Conservation (phyloP, 2,329 filamentous ascomycete genomes). For the Epichloe uncinata region DNA sequence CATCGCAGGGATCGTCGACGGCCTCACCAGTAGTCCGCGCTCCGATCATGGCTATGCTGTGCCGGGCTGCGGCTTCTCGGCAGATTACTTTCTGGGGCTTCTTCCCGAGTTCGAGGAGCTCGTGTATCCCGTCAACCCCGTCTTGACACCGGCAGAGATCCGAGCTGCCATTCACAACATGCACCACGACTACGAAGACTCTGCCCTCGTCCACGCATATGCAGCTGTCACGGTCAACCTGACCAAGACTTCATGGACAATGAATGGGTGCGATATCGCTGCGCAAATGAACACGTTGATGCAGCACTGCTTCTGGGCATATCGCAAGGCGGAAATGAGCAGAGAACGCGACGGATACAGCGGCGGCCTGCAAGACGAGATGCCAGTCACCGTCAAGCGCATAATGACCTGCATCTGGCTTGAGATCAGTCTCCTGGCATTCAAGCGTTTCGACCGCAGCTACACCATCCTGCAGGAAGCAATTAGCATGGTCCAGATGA, state of each 20-base stretch:
- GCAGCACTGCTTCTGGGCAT: slow-evolving; percentile 11
- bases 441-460: slow-evolving; percentile 31
- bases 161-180: slow-evolving; percentile 18
- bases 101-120: slow-evolving; percentile 21
- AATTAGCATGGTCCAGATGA: slow-evolving; percentile 29
- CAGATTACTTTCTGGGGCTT: slow-evolving; percentile 21
- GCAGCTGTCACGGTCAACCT: slow-evolving; percentile 24
- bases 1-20: slow-evolving; percentile 15
- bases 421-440: slow-evolving; percentile 35
- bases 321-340: slow-evolving; percentile 14
- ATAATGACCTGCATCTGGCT: slow-evolving; percentile 37
- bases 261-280: slow-evolving; percentile 15
- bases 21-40: slow-evolving; percentile 1
- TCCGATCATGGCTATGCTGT: slow-evolving; percentile 1
- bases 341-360: slow-evolving; percentile 17
- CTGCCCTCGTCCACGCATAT: slow-evolving; percentile 23
- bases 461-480: slow-evolving; percentile 36
- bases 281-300: slow-evolving; percentile 18
- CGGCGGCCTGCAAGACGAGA: slow-evolving; percentile 21
- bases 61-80: slow-evolving; percentile 11
- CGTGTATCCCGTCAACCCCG: slow-evolving; percentile 25
- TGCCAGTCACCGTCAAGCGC: slow-evolving; percentile 27
- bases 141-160: slow-evolving; percentile 19
- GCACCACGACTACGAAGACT: slow-evolving; percentile 20
- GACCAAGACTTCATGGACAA: slow-evolving; percentile 16